A percentile compares a stretch with the other conserved stretches of the same genome.
phyloP scores from a whole-genome alignment of 257 asterid species.

The Cynanchum wilfordii region DNA sequence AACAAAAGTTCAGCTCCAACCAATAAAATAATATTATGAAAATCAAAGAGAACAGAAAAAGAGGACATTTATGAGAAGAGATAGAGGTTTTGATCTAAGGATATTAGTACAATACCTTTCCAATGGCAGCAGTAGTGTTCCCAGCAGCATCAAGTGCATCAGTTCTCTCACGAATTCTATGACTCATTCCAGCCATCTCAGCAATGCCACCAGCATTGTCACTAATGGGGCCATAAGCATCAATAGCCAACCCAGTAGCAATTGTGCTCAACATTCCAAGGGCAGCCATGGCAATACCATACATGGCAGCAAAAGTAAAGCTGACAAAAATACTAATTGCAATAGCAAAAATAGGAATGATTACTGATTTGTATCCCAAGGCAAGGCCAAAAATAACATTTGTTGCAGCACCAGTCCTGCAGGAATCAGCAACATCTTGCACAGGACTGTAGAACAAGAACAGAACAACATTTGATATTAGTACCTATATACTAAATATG shows the following conservation, averaged over 20 bases:
- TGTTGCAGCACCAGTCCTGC: conserved; percentile 97
- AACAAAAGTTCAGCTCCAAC: background rate
- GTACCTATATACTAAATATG: background rate
- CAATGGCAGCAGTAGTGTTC: conserved; percentile 91
- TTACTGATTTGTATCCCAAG: conserved; percentile 88
- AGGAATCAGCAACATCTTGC: conserved; percentile 96
- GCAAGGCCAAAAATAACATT: conserved; percentile 93
- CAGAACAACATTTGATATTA: background rate
- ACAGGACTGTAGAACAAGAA: conserved; percentile 36
- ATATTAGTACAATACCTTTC: conserved; percentile 45
- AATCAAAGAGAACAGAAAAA: background rate
- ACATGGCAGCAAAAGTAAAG: conserved; percentile 88
- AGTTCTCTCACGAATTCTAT: conserved; percentile 81
- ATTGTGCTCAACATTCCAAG: conserved; percentile 93
- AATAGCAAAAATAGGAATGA: conserved; percentile 82
- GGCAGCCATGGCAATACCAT: conserved; percentile 88
- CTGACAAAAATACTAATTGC: conserved; percentile 81
- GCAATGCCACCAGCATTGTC: conserved; percentile 97
- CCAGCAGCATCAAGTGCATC: conserved; percentile 99
- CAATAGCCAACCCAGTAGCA: conserved; percentile 88
- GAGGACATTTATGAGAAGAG: background rate
- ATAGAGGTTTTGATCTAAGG: background rate
- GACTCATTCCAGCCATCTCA: conserved; percentile 98
- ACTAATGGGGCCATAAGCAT: conserved; percentile 96
- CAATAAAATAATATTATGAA: background rate